Evolutionary conservation across 495 filamentous ascomycete species (phyloP).

Genomic region (Bacidia gigantensis): DNA sequence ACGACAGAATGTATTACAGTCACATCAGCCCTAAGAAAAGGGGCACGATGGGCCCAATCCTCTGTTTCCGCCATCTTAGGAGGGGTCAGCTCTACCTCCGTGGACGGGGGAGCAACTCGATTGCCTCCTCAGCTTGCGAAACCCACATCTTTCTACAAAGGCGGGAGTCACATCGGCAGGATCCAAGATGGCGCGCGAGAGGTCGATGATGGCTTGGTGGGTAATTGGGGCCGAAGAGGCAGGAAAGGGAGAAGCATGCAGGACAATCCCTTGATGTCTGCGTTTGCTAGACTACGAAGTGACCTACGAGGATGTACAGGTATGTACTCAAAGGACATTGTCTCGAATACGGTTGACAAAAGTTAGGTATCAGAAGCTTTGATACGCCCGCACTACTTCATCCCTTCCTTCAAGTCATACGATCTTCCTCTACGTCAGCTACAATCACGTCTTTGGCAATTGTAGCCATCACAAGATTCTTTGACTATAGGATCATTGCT

Average conservation of each 20-base stretch:
- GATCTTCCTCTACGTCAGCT: conserved; percentile 89
- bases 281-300: conserved; percentile 76
- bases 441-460: conserved; percentile 91
- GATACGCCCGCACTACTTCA: conserved; percentile 83
- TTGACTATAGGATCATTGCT: conserved; percentile 84
- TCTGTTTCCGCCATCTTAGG: conserved; percentile 93
- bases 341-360: conserved; percentile 9
- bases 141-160: neutral
- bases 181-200: conserved; percentile 17
- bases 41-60: conserved; percentile 90
- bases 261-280: conserved; percentile 93
- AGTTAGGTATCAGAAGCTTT: conserved; percentile 67
- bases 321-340: conserved; percentile 18
- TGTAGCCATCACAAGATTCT: conserved; percentile 92
- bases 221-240: conserved; percentile 78
- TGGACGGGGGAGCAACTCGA: conserved; percentile 5
- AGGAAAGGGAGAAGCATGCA: conserved; percentile 98
- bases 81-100: conserved; percentile 38
- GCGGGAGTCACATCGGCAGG: conserved; percentile 3
- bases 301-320: conserved; percentile 86
- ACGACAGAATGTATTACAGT: conserved; percentile 98
- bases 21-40: conserved; percentile 95
- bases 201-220: conserved; percentile 42
- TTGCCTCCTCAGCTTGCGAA: conserved; percentile 3
- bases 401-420: conserved; percentile 94